Percentiles rank a stretch among this genome's conserved stretches.
phyloP scores from a whole-genome alignment of 2,329 filamentous ascomycete species.

The Aspergillus fijiensis region DNA sequence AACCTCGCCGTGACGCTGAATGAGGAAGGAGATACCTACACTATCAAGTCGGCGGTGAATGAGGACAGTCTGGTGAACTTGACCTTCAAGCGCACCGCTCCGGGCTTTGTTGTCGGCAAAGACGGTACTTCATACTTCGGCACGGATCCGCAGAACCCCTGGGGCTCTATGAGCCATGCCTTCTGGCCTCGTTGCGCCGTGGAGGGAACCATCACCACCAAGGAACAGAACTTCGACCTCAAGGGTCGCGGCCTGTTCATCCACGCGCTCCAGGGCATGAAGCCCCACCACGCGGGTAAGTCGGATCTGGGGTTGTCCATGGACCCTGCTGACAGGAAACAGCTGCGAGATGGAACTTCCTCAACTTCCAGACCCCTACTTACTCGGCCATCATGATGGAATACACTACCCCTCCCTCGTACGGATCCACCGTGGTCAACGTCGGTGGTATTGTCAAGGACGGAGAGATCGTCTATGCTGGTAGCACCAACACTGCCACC shows the following conservation, averaged over 20 bases:
- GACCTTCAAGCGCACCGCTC: constrained; percentile 71
- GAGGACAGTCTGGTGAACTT: constrained; percentile 79
- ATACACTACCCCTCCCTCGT: constrained; percentile 89
- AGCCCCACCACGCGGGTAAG: constrained; percentile 88
- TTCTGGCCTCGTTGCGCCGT: constrained; percentile 90
- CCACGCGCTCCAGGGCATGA: constrained; percentile 94
- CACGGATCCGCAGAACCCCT: constrained; percentile 80
- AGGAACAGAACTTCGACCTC: constrained; percentile 77
- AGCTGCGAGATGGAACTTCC: constrained; percentile 89
- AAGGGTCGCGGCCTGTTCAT: constrained; percentile 76
- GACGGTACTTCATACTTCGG: constrained; percentile 83
- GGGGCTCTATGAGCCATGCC: constrained; percentile 86
- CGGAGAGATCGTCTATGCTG: constrained; percentile 73
- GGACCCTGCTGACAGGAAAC: constrained; percentile 12
- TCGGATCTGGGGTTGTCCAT: constrained; percentile 1
- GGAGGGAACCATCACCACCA: constrained; percentile 80
- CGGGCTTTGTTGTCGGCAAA: constrained; percentile 81
- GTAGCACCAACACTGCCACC: constrained; percentile 61
- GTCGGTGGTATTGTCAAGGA: constrained; percentile 82
- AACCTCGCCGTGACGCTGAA: constrained; percentile 82
- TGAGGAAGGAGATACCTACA: constrained; percentile 77
- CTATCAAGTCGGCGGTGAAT: constrained; percentile 87
- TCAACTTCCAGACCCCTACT: constrained; percentile 81
- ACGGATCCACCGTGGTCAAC: constrained; percentile 78
- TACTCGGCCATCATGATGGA: constrained; percentile 94